phyloP scores from a whole-genome alignment of 371 early-diverging fungal species.

The Gilbertella persicaria region DNA sequence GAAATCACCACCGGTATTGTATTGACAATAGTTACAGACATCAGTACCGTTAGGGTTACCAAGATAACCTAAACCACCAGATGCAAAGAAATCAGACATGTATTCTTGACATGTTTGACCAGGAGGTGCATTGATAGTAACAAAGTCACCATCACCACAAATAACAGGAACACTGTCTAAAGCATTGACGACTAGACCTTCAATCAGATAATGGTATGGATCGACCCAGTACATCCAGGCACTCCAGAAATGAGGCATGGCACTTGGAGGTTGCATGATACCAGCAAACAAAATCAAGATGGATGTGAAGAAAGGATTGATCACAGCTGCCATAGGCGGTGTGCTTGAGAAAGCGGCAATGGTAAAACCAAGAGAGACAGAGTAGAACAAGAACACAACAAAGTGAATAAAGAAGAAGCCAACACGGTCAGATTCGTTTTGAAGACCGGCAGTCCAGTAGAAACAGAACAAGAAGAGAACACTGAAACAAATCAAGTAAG shows the following conservation, averaged over 20 bases:
- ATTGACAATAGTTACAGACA: conserved; percentile 70
- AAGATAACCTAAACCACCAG: conserved; percentile 60
- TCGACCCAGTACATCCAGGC: conserved; percentile 82
- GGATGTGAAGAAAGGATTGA: conserved; percentile 75
- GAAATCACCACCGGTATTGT: conserved; percentile 61
- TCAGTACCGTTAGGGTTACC: conserved; percentile 47
- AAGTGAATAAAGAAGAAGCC: conserved; percentile 68
- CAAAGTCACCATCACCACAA: conserved; percentile 55
- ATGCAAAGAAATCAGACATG: conserved; percentile 54
- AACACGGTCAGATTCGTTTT: conserved; percentile 48
- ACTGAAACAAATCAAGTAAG: conserved; percentile 56
- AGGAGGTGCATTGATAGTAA: conserved; percentile 54
- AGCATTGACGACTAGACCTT: conserved; percentile 74
- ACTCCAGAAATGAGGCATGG: conserved; percentile 78
- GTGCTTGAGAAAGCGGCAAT: conserved; percentile 54
- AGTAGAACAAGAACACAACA: conserved; percentile 63
- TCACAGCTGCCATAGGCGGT: conserved; percentile 69
- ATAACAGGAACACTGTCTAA: conserved; percentile 54
- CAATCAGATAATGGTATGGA: conserved; percentile 76
- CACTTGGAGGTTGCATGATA: conserved; percentile 63
- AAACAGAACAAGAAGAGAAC: conserved; percentile 63
- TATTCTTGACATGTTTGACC: conserved; percentile 67
- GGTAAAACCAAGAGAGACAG: conserved; percentile 67
- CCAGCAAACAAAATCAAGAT: conserved; percentile 75
- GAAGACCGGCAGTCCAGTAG: conserved; percentile 76